Evolutionary conservation across 345 rosid genomes (phyloP), one percentile per base, ranked within the genome.

Genomic region (Citrus cavaleriei): DNA sequence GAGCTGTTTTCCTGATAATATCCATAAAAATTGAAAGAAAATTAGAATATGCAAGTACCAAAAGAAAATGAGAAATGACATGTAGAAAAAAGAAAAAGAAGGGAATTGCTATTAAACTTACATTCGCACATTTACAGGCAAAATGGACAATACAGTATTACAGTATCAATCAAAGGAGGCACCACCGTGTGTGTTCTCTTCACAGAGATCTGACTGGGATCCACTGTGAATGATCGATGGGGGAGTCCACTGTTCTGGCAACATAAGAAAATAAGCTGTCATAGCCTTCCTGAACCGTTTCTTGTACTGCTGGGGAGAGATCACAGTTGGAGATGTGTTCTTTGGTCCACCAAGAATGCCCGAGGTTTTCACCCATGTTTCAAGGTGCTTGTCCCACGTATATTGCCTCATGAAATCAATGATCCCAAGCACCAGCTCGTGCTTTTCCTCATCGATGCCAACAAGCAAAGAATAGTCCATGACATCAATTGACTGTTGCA

Each of bases 311-410:
- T 91, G 92, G 1, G 99, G 98, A 3, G 99, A 94, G 70, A 96
- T 92, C 68, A 96, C 97, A 4, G 98, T 93, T 18, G 99, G 98
- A 40, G 94, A 24, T 18, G 91, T 38, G 68, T 91, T 93, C 85
- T 73, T 94, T 1, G 89, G 76, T 71, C 98, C 97, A 0, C 98
- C 98, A 22, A 93, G 94, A 57, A 96, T 90, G 79, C 90, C 94
- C 21, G 98, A 81, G 2, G 93, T 87, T 74, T 92, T 94, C 73
- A 96, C 97, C 98, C 97, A 94, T 18, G 97, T 91, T 85, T 96
- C 98, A 37, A 96, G 89, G 79, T 93, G 99, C 90, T 96, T 96
- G 90, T 95, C 99, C 98, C 94, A 95, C 10, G 98, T 94, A 83
- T 96, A 96, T 73, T 94, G 99, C 90, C 98, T 90, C 98, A 96